These are phyloP conservation scores for Andrographis paniculata DNA, from an alignment of 305 asterid genomes.

Conservation along the genomic window DNA sequence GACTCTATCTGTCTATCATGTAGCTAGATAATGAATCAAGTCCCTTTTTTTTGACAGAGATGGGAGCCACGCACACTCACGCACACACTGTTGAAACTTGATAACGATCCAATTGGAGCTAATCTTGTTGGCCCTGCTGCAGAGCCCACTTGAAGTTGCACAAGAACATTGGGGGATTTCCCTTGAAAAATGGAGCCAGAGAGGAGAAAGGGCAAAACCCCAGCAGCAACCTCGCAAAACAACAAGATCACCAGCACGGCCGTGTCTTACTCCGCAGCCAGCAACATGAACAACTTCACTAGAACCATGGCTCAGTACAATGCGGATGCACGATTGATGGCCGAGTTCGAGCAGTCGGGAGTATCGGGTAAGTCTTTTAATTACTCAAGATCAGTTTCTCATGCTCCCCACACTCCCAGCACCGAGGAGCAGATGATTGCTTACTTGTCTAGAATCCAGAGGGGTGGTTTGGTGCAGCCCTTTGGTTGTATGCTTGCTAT, in stretches of 20 bases:
- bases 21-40: too few relatives aligned
- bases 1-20: too few relatives aligned
- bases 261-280: neutral
- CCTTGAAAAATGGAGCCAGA: neutral
- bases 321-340: conserved; percentile 47
- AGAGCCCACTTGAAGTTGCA: neutral
- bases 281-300: neutral
- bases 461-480: conserved; percentile 64
- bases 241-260: too few relatives aligned
- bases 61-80: too few relatives aligned
- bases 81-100: too few relatives aligned
- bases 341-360: conserved; percentile 40
- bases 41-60: too few relatives aligned
- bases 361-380: conserved; percentile 43
- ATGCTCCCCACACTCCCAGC: conserved; percentile 6
- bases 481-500: conserved; percentile 59
- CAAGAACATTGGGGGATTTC: neutral
- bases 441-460: conserved; percentile 50
- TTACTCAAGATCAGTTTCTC: conserved; percentile 32
- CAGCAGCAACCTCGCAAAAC: too few relatives aligned
- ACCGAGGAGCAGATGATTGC: conserved; percentile 29
- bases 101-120: too few relatives aligned
- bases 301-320: conserved; percentile 31
- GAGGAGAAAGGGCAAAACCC: neutral
- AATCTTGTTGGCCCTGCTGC: neutral